Conservation (phyloP, 148 eudicot species). For the Arbutus unedo region DNA sequence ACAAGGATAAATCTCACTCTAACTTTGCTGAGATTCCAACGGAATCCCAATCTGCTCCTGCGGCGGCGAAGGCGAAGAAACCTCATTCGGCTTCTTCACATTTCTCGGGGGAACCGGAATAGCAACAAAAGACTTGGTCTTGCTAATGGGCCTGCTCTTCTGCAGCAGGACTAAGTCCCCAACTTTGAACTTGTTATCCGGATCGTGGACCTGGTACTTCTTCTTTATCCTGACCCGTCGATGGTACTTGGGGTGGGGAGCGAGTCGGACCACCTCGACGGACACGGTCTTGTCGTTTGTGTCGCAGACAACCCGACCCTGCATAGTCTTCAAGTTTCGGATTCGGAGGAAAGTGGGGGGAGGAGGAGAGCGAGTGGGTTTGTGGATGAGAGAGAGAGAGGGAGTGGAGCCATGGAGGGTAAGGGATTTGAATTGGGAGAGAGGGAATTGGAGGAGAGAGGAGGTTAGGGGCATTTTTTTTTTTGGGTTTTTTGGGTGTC, state of each 20-base stretch:
- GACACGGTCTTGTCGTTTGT: constrained; percentile 73
- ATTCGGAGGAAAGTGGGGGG: constrained; percentile 34
- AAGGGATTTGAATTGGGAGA: constrained; percentile 41
- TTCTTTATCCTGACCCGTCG: constrained; percentile 67
- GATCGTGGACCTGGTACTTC: constrained; percentile 87
- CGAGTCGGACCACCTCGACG: constrained; percentile 66
- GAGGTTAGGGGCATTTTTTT: constrained; percentile 42
- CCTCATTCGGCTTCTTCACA: constrained; percentile 15
- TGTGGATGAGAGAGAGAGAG: constrained; percentile 25
- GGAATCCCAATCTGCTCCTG: constrained; percentile 46
- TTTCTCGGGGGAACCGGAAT: constrained; percentile 26
- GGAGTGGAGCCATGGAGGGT: constrained; percentile 51
- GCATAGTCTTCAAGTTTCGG: constrained; percentile 54
- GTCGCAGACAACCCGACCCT: constrained; percentile 62
- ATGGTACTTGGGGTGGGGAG: constrained; percentile 84
- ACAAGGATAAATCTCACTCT: background rate
- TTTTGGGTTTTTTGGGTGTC: background rate
- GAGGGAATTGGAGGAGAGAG: constrained; percentile 39
- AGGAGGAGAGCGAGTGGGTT: constrained; percentile 41
- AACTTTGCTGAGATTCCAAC: constrained; percentile 40
- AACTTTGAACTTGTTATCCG: constrained; percentile 60
- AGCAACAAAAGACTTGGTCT: constrained; percentile 65
- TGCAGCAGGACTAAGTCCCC: constrained; percentile 77
- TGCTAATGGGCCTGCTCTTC: constrained; percentile 72
- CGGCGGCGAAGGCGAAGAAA: background rate